Base-by-base conservation (phyloP, 306 rosid species). In the Clitoria ternatea region DNA sequence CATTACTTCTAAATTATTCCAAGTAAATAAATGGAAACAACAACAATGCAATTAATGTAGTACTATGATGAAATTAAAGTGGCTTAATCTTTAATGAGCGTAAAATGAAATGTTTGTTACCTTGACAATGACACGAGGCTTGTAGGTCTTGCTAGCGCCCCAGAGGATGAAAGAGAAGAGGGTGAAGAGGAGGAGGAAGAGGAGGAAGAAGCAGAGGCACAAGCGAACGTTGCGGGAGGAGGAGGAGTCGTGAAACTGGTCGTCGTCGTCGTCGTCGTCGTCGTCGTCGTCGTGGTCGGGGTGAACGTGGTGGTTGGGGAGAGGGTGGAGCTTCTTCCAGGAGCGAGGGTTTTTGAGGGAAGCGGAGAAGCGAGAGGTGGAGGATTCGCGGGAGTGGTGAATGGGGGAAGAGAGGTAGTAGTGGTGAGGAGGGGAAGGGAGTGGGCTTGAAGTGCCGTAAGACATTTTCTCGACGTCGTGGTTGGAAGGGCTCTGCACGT, bases 371-470 rank as follows among this genome's bases (percentile, higher is more conserved):
- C 97, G 90, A 11, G 98, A 87, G 8, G 96, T 90, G 44, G 97
- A 94, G 29, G 98, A 94, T 81, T 94, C 98, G 1, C 97, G 96
- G 0, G 98, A 94, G 75, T 94, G 98, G 81, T 94, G 98, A 56
- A 88, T 89, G 0, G 98, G 96, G 4, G 98, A 94, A 44, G 89
- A 88, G 63, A 82, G 87, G 81, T 87, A 87, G 43, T 82, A 88
- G 29, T 88, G 96, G 35, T 75, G 78, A 8, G 87, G 97, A 6
- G 98, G 98, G 0, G 98, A 94, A 5, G 77, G 96, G 2, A 66
- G 2, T 0, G 97, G 98, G 63, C 96, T 89, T 0, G 96, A 94
- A 4, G n/a, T n/a, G n/a, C 89, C 97, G 82, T 89, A 94, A 0
- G 98, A 94, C 98, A 90, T 94, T 80, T 90, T 94, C 87, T 94